Conservation (phyloP, 208 protist species). For the Crithidia sp. region DNA sequence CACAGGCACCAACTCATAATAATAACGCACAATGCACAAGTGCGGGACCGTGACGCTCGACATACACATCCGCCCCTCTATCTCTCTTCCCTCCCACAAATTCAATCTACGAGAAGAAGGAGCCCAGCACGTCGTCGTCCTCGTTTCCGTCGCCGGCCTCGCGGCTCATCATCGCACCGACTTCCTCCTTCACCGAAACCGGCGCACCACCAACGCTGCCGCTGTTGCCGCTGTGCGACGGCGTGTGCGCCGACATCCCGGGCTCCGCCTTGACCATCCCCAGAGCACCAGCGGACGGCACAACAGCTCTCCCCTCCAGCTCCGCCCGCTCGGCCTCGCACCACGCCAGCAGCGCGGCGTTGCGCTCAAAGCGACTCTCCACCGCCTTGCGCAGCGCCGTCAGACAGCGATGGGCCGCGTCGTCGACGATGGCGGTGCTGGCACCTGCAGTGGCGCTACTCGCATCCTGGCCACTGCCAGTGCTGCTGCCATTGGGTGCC, state of each 20-base stretch:
- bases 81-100: background rate
- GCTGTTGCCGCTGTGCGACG: constrained; percentile 9
- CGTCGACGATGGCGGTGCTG: constrained; percentile 26
- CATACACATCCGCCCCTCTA: background rate
- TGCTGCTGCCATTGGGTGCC: background rate
- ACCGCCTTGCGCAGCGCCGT: constrained; percentile 48
- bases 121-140: constrained; percentile 40
- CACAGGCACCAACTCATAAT: too few relatives aligned
- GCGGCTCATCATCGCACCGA: background rate
- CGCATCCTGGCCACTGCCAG: constrained; percentile 6
- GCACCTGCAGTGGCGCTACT: constrained; percentile 14
- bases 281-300: background rate
- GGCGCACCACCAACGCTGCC: background rate
- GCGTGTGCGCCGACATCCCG: background rate
- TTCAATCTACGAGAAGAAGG: constrained; percentile 25
- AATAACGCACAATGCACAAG: too few relatives aligned
- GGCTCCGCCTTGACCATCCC: constrained; percentile 24
- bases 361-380: constrained; percentile 48
- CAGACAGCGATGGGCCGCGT: constrained; percentile 39
- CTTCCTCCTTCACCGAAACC: constrained; percentile 40
- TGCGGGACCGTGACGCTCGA: too few relatives aligned
- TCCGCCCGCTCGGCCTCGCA: constrained; percentile 57
- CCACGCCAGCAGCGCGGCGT: constrained; percentile 57
- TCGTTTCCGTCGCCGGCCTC: constrained; percentile 12
- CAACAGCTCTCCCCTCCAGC: constrained; percentile 36